Percentiles rank a stretch among this genome's conserved stretches.
Evolutionary conservation across 768 basidiomycete genomes (phyloP).

Genomic region (Trametes maxima): DNA sequence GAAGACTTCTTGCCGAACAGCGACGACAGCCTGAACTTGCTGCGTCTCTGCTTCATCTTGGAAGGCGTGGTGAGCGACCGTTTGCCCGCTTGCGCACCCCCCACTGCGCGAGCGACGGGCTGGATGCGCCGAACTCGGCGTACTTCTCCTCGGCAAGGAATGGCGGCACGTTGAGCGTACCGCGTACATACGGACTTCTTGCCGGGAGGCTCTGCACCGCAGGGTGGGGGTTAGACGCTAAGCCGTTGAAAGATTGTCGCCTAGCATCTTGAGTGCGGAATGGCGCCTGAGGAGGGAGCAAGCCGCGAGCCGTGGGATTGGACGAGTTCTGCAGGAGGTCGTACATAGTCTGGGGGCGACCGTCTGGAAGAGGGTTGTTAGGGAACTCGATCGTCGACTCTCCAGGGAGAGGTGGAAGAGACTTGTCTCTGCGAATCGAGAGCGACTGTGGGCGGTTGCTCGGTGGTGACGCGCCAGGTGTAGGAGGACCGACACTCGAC

Average conservation of each 20-base stretch:
- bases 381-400: conserved; percentile 38
- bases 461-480: conserved; percentile 24
- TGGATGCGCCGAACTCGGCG: conserved; percentile 74
- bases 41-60: conserved; percentile 59
- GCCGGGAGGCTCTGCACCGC: conserved; percentile 53
- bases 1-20: conserved; percentile 58
- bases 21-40: conserved; percentile 68
- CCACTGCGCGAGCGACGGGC: conserved; percentile 51
- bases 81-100: conserved; percentile 13
- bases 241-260: conserved; percentile 78
- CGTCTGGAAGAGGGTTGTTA: conserved; percentile 37
- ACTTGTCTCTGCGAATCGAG: conserved; percentile 62
- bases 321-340: conserved; percentile 48
- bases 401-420: conserved; percentile 73
- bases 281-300: conserved; percentile 62
- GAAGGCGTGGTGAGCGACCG: conserved; percentile 21
- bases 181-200: conserved; percentile 23
- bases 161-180: conserved; percentile 23
- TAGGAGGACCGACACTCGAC: conserved; percentile 26
- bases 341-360: conserved; percentile 67
- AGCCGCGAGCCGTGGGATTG: conserved; percentile 44
- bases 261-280: conserved; percentile 61
- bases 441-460: conserved; percentile 24
- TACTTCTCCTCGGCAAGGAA: conserved; percentile 45
- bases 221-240: conserved; percentile 57